Conservation (phyloP, 352 stramenopile species). For the Phytophthora sansomeana region DNA sequence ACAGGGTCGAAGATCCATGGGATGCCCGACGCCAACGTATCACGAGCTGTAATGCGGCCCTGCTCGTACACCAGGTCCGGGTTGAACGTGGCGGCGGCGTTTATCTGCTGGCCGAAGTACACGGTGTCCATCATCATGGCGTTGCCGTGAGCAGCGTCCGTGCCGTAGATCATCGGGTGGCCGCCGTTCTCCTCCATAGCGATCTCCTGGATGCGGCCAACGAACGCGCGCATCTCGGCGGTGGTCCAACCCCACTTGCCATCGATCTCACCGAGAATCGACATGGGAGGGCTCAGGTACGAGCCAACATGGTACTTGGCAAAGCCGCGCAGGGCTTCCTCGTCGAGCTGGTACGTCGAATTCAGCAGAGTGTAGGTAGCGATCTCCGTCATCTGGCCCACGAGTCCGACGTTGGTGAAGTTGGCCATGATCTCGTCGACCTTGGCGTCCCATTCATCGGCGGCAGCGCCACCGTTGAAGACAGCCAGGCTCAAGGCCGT, state of each 20-base stretch:
- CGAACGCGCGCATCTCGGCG: slow-evolving; percentile 63
- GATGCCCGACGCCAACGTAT: slow-evolving; percentile 84
- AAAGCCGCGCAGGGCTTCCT: slow-evolving; percentile 58
- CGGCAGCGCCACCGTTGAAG: slow-evolving; percentile 17
- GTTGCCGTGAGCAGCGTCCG: slow-evolving; percentile 88
- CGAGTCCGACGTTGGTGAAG: slow-evolving; percentile 38
- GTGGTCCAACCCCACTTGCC: slow-evolving; percentile 50
- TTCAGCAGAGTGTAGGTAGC: slow-evolving; percentile 76
- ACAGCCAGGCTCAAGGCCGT: slow-evolving; percentile 21
- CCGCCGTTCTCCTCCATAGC: slow-evolving; percentile 62
- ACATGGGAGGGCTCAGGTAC: slow-evolving; percentile 73
- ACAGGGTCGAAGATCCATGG: slow-evolving; percentile 90
- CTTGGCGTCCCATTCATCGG: slow-evolving; percentile 31
- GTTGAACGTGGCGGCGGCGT: slow-evolving; percentile 88
- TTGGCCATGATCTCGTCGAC: slow-evolving; percentile 38
- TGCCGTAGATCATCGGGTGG: slow-evolving; percentile 80
- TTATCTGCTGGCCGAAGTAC: slow-evolving; percentile 89
- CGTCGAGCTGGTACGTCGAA: slow-evolving; percentile 60
- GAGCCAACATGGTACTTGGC: slow-evolving; percentile 83
- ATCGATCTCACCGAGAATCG: slow-evolving; percentile 11
- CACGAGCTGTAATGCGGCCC: slow-evolving; percentile 38
- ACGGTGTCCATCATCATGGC: slow-evolving; percentile 80
- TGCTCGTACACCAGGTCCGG: slow-evolving; percentile 62
- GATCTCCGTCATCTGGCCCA: slow-evolving; percentile 92
- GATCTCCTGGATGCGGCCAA: slow-evolving; percentile 84